Base-by-base conservation (phyloP, 352 stramenopile genomes). In the Pythium aristosporum region DNA sequence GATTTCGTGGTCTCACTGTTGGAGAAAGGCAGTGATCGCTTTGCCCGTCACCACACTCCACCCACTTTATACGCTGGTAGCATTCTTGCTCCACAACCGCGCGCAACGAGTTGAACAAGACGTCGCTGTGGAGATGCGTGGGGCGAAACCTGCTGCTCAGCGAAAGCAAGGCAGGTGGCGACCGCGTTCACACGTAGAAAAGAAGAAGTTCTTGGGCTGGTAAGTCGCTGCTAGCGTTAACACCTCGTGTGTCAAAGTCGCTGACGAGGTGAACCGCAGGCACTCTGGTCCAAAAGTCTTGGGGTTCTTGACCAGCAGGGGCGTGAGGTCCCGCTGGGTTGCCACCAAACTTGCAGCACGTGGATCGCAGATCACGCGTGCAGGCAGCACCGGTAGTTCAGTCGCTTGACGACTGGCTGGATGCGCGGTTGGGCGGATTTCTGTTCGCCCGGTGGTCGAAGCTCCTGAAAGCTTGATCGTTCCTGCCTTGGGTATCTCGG, bases 211-310 rank as follows among this genome's bases (percentile, higher is more conserved):
- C 36, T 11, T 42, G 36, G 36, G 36, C 36, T 42, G 25, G 25
- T 39, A 39, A 34, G 52, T 59, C 34, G 52, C 52, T 59, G 36
- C 52, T 59, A 36, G 12, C 52, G 37, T 59, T 59, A 59, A 59
- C 52, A 59, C 52, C 52, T 49, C 52, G 36, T 37, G 18, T 59
- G 36, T 48, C 52, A 23, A n/a, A 39, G 37, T 59, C 52, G 52
- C 52, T 49, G 52, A 59, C 52, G 37, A 49, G 52, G 52, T 59
- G 52, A 49, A 59, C 52, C 37, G 52, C 52, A 59, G 52, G 52
- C 52, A 59, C 52, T 59, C 16, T 49, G 52, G 21, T 47, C 37
- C 10, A 37, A 39, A 21, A 32, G 36, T 23, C 25, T 28, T 28
- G 25, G 50, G 50, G 50, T 3, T 57, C 50, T 57, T 57, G 50